A percentile compares a stretch with the other conserved stretches of the same genome.
phyloP scores from a whole-genome alignment of 1,139 yeast genomes.

The Kurtzmaniella quercitrusa region DNA sequence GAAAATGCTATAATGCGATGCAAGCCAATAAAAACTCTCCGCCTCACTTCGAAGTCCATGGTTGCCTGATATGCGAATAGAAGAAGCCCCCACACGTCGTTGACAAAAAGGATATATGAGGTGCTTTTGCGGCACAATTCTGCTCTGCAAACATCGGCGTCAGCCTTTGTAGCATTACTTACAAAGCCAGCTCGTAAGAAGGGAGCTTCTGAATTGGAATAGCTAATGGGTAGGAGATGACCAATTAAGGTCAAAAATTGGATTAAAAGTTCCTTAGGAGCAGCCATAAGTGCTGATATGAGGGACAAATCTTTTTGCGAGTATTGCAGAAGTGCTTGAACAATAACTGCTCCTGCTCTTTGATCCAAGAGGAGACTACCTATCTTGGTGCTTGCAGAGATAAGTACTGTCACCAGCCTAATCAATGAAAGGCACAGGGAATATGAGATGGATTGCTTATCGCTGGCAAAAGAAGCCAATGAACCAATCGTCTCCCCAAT shows the following conservation, averaged over 20 bases:
- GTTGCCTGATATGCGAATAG: conserved; percentile 72
- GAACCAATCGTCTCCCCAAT: too few relatives aligned
- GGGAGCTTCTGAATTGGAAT: conserved; percentile 27
- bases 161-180: conserved; percentile 21
- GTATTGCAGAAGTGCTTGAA: conserved; percentile 41
- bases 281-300: conserved; percentile 62
- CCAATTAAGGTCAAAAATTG: conserved; percentile 56
- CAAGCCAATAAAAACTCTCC: conserved; percentile 54
- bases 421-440: conserved; percentile 32
- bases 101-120: conserved; percentile 34
- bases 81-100: conserved; percentile 54
- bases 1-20: conserved; percentile 46
- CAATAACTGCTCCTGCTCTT: conserved; percentile 41
- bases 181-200: conserved; percentile 24
- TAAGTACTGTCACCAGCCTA: conserved; percentile 37
- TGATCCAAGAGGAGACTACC: conserved; percentile 36
- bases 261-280: conserved; percentile 62
- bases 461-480: background rate
- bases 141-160: conserved; percentile 26
- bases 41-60: conserved; percentile 64
- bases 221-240: conserved; percentile 50
- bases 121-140: conserved; percentile 19
- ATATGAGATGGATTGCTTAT: background rate
- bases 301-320: conserved; percentile 15
- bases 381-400: conserved; percentile 36